These are phyloP conservation scores for Cucumis sativus DNA, from an alignment of 306 rosid species.

Conservation along the genomic window Cucumber_9930_V3 NC_026659.2:1009501-1010000, in stretches of 20 bases:
- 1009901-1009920: conserved; percentile 57
- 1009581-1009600: conserved; percentile 99
- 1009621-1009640: conserved; percentile 98
- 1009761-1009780: conserved; percentile 51
- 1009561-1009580: conserved; percentile 94
- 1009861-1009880: conserved; percentile 82
- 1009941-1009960: conserved; percentile 58
- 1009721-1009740: conserved; percentile 46
- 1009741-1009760: conserved; percentile 58
- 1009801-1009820: conserved; percentile 73
- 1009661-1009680: neutral
- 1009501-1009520: no score
- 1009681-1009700: neutral
- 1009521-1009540: neutral
- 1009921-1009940: conserved; percentile 37
- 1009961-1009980: conserved; percentile 86
- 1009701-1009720: neutral
- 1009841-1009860: conserved; percentile 92
- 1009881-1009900: conserved; percentile 83
- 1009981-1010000: conserved; percentile 84
- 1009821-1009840: conserved; percentile 87
- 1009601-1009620: conserved; percentile 66
- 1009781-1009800: conserved; percentile 50
- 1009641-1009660: conserved; percentile 40
- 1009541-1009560: conserved; percentile 77